Evolutionary conservation across 2,329 filamentous ascomycete species (phyloP), one percentile per base, ranked within the genome.

Genomic region (Orbilia blumenaviensis): DNA sequence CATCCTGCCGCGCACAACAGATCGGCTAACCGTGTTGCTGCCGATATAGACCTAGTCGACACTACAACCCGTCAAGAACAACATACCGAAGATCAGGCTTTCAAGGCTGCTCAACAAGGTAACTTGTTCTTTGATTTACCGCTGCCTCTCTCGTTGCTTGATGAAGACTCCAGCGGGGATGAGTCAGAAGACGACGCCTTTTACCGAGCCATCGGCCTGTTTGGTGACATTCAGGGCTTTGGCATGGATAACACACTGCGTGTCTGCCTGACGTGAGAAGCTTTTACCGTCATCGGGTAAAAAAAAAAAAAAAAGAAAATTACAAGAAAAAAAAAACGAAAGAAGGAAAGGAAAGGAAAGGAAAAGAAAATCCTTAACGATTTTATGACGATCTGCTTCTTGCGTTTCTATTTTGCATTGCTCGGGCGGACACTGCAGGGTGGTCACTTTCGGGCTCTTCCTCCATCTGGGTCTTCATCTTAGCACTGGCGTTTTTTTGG

Each of bases 111-210:
- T 69, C 72, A 69, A 60, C 66, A 77, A 77, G 73, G 73, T 77
- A 71, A 77, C 66, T 77, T 71, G 66, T 77, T 77, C 73, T 77
- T 77, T 77, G 73, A 77, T 72, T 77, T 77, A 72, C 73, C 73
- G 66, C 67, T 77, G 61, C 73, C 73, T 66, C 61, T 77, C 32
- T 77, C 73, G 66, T 77, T 77, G 66, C 32, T 77, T 54, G 73
- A 77, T 62, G 73, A 77, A 77, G 73, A 77, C 62, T 71, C 66
- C 66, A 77, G 73, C 61, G 67, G 73, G 5, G 73, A 77, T 64
- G 73, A 77, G 73, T 77, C 73, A 41, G 73, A 77, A 67, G 73
- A 77, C 56, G 73, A 77, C 18, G 73, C 73, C 32, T 77, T 77
- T 54, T 77, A 77, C 62, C 73, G 73, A 66, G 67, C 73, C 73